These are phyloP conservation scores for Aureobasidium namibiae DNA, from an alignment of 2,329 filamentous ascomycete species.

Conservation along the genomic window DNA sequence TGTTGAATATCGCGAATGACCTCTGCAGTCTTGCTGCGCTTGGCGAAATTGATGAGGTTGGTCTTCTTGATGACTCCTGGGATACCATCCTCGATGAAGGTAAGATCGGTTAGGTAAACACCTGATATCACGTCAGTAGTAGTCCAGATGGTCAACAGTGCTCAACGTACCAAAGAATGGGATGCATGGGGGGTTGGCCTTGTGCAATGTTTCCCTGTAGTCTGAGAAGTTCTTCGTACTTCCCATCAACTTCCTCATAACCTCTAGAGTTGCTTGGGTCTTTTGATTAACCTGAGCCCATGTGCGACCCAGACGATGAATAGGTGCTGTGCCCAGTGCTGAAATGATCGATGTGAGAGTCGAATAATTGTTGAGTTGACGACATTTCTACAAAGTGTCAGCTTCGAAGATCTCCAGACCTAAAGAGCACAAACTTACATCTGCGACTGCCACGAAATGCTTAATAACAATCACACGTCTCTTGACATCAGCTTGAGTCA, in stretches of 20 bases:
- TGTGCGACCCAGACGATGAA: conserved; percentile 84
- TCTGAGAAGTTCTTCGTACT: conserved; percentile 98
- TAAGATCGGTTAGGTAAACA: conserved; percentile 93
- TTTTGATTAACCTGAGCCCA: conserved; percentile 90
- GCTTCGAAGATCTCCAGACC: not conserved
- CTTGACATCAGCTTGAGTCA: conserved; percentile 89
- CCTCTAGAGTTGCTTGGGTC: conserved; percentile 71
- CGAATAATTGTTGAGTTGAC: conserved; percentile 88
- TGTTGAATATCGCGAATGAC: conserved; percentile 98
- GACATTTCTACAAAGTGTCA: conserved; percentile 68
- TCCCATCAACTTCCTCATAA: conserved; percentile 89
- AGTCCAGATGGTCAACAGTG: not conserved
- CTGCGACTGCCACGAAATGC: conserved; percentile 92
- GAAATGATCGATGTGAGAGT: conserved; percentile 97
- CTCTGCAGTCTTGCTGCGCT: conserved; percentile 94
- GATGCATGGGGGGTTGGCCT: conserved; percentile 91
- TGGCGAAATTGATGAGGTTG: conserved; percentile 96
- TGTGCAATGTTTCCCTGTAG: conserved; percentile 87
- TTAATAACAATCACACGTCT: conserved; percentile 96
- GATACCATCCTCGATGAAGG: conserved; percentile 97
- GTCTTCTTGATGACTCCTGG: conserved; percentile 94
- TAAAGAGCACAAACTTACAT: conserved; percentile 53
- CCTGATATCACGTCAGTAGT: conserved; percentile 44
- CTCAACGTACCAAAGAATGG: conserved; percentile 78
- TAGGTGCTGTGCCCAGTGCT: conserved; percentile 85